These are phyloP conservation scores for Cornus suecica DNA, from an alignment of 148 eudicot species.

Conservation along the genomic window DNA sequence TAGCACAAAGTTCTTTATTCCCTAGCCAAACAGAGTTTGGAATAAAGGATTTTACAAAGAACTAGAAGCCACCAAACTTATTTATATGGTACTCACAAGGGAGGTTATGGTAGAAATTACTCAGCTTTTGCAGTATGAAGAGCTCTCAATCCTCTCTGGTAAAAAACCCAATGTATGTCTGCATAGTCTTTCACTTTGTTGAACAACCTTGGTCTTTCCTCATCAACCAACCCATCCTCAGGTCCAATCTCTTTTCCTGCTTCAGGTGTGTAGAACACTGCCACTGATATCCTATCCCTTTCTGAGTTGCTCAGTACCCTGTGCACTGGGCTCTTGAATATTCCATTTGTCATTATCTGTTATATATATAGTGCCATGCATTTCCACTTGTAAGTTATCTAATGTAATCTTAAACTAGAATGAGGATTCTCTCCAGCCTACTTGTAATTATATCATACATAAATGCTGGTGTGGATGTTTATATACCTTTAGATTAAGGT, in stretches of 20 bases:
- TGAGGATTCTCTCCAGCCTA: too few species aligned
- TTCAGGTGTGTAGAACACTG: constrained; percentile 38
- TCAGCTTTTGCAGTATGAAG: constrained; percentile 23
- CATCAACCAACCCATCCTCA: constrained; percentile 25
- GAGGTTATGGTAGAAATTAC: too few species aligned
- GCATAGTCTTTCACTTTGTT: constrained; percentile 37
- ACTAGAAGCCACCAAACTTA: too few species aligned
- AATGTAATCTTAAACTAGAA: too few species aligned
- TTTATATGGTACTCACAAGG: too few species aligned
- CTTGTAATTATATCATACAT: too few species aligned
- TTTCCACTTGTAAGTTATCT: not conserved
- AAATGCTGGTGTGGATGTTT: too few species aligned
- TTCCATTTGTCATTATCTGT: constrained; percentile 49
- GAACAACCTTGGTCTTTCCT: constrained; percentile 23
- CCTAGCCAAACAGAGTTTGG: too few species aligned
- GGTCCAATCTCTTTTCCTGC: constrained; percentile 40
- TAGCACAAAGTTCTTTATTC: too few species aligned
- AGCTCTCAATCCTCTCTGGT: constrained; percentile 37
- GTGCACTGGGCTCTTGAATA: constrained; percentile 47
- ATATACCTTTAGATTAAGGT: too few species aligned
- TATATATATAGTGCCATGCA: too few species aligned
- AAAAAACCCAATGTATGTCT: constrained; percentile 23
- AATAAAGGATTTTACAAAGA: too few species aligned
- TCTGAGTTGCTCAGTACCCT: constrained; percentile 38
- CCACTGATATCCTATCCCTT: constrained; percentile 35